Evolutionary conservation across 345 rosid species (phyloP), one percentile per base, ranked within the genome.

Genomic region (Pseudoturritis turrita): DNA sequence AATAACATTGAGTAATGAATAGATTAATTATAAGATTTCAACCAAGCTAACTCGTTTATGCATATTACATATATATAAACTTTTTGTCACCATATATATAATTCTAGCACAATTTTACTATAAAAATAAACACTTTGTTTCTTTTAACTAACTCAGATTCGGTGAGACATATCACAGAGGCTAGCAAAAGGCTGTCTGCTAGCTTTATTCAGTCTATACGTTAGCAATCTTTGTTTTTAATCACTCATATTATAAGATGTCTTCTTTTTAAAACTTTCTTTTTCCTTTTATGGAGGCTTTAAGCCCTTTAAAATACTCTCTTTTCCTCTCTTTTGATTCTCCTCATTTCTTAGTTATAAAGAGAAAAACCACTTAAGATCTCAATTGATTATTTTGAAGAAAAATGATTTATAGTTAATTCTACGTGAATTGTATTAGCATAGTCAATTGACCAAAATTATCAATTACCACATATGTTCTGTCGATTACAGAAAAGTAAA

Each of bases 241-340:
- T 26, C 18, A 61, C 57, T 68, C 74, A 68, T n/a, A n/a, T 56
- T 45, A 51, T 51, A 68, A 31, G 41, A 61, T 60, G 58, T 35
- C 62, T 74, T 74, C 64, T 61, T 75, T 68, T 5, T 8, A 67
- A 60, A 50, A 59, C 47, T 68, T 51, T 68, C 0, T 2, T 72
- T 49, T 75, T 52, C 40, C 19, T 70, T 75, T 75, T 75, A 61
- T 75, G 78, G 70, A 68, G 68, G 74, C 74, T 75, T 75, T 75
- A 52, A 33, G 7, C 73, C 41, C 63, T 67, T 74, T 59, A 21
- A 57, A n/a, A 10, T 22, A 59, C 62, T 49, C 40, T 57, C 26
- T 65, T 73, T 73, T 29, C 12, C 59, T 33, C 45, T 36, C 45
- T n/a, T 44, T 44, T 54, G 9, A 37, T 40, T 26, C 75, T 21